Conservation (phyloP, 2,329 filamentous ascomycete species). For the Daldinia eschscholtzii region DNA sequence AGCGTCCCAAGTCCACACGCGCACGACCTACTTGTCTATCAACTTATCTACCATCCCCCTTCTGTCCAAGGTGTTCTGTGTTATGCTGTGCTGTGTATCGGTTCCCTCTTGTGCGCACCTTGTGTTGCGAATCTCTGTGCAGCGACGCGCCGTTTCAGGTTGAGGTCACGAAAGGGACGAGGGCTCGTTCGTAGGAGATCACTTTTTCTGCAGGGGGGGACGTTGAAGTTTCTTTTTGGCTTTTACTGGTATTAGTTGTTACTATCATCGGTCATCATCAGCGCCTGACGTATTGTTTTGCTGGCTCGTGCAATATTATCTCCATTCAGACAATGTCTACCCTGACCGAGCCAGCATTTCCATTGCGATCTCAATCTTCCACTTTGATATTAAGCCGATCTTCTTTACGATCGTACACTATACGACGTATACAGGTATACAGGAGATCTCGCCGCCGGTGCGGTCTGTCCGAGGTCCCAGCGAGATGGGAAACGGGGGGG, state of each 20-base stretch:
- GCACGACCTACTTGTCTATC: not conserved
- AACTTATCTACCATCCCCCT: not conserved
- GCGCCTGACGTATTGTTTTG: not conserved
- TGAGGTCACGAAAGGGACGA: slow-evolving; percentile 34
- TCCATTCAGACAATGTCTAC: not conserved
- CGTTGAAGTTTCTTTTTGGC: not conserved
- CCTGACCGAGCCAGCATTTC: too few relatives aligned
- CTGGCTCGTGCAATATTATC: not conserved
- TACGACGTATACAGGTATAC: not conserved
- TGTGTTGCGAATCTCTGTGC: slow-evolving; percentile 36
- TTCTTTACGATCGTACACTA: not conserved
- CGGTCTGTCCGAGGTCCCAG: not conserved
- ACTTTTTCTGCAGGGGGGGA: not conserved
- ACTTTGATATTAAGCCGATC: not conserved
- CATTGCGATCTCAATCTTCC: too few relatives aligned
- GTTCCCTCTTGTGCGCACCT: slow-evolving; percentile 24
- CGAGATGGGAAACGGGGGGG: slow-evolving; percentile 9
- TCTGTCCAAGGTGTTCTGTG: slow-evolving; percentile 1
- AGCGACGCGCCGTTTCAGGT: slow-evolving; percentile 41
- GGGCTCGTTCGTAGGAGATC: slow-evolving; percentile 9
- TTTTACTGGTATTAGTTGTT: not conserved
- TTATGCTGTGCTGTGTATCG: slow-evolving; percentile 19
- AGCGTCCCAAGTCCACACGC: too few relatives aligned
- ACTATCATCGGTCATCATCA: not conserved
- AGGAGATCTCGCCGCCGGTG: not conserved